Evolutionary conservation across 176 grass and related monocot species (phyloP).

Genomic region (Musa acuminata): DNA sequence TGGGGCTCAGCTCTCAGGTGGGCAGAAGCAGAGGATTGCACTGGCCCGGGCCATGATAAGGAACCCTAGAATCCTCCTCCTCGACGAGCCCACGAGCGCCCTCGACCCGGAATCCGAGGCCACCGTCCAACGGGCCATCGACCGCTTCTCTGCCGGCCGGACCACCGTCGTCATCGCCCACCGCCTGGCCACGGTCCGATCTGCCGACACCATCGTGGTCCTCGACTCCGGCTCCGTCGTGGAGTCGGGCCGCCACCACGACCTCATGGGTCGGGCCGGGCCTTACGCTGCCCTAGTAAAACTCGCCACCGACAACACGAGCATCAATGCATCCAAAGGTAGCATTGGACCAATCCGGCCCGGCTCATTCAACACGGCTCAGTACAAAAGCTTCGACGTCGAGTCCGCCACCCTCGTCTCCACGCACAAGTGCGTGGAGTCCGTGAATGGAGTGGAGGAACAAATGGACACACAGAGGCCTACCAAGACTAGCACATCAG

Average conservation of each 20-base stretch:
- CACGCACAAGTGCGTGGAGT: conserved; percentile 20
- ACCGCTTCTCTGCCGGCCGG: conserved; percentile 30
- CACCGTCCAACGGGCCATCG: conserved; percentile 53
- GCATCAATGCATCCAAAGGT: not conserved
- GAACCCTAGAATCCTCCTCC: conserved; percentile 49
- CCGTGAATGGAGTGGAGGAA: conserved; percentile 2
- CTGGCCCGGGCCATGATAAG: conserved; percentile 50
- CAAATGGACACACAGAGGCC: not conserved
- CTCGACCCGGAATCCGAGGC: conserved; percentile 57
- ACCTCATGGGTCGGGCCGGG: conserved; percentile 31
- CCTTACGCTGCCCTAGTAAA: conserved; percentile 35
- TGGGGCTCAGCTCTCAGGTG: conserved; percentile 49
- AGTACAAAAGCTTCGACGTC: conserved; percentile 23
- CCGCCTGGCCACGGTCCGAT: conserved; percentile 48
- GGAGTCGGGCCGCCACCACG: conserved; percentile 37
- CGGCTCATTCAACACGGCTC: not conserved
- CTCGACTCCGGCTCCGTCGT: conserved; percentile 42
- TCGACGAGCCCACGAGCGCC: conserved; percentile 68
- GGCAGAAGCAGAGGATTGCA: conserved; percentile 68
- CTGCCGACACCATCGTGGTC: conserved; percentile 45
- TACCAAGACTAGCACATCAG: not conserved
- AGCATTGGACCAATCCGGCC: not conserved
- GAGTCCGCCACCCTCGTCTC: conserved; percentile 14
- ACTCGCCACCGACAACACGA: conserved; percentile 20
- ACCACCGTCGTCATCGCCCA: conserved; percentile 55